Percentiles rank a stretch among this genome's conserved stretches.
These are phyloP conservation scores for Pseudocercospora ulei DNA, from an alignment of 2,329 filamentous ascomycete species.

Conservation along the genomic window DNA sequence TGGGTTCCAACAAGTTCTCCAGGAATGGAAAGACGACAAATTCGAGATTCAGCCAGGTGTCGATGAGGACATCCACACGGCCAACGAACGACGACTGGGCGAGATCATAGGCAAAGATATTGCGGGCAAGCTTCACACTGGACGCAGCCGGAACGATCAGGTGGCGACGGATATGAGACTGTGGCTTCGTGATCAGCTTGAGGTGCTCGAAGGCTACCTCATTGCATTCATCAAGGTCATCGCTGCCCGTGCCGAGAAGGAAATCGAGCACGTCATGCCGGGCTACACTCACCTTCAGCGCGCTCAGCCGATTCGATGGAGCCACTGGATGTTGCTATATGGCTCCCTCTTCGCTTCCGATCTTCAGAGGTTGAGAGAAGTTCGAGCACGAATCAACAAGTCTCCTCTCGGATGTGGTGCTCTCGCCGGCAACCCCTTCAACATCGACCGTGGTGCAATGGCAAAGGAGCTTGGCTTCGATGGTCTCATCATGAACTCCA, in stretches of 20 bases:
- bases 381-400: constrained; percentile 63
- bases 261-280: constrained; percentile 72
- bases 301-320: constrained; percentile 70
- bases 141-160: constrained; percentile 79
- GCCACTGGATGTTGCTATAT: constrained; percentile 70
- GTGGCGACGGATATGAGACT: constrained; percentile 82
- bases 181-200: constrained; percentile 70
- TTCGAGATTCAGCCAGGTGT: constrained; percentile 43
- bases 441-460: constrained; percentile 69
- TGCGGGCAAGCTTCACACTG: constrained; percentile 83
- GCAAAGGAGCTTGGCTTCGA: constrained; percentile 73
- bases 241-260: constrained; percentile 58
- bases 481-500: constrained; percentile 63
- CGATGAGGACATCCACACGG: constrained; percentile 49
- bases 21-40: constrained; percentile 42
- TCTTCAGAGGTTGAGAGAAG: constrained; percentile 64
- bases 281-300: constrained; percentile 83
- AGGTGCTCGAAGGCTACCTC: constrained; percentile 58
- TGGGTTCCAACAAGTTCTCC: constrained; percentile 53
- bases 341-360: constrained; percentile 62
- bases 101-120: constrained; percentile 80
- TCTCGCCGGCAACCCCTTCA: constrained; percentile 71
- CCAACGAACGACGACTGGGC: constrained; percentile 49
- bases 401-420: constrained; percentile 64
- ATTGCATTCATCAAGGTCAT: constrained; percentile 60